Evolutionary conservation across 139 green algal species (phyloP).

Genomic region (Chlorella sp.): DNA sequence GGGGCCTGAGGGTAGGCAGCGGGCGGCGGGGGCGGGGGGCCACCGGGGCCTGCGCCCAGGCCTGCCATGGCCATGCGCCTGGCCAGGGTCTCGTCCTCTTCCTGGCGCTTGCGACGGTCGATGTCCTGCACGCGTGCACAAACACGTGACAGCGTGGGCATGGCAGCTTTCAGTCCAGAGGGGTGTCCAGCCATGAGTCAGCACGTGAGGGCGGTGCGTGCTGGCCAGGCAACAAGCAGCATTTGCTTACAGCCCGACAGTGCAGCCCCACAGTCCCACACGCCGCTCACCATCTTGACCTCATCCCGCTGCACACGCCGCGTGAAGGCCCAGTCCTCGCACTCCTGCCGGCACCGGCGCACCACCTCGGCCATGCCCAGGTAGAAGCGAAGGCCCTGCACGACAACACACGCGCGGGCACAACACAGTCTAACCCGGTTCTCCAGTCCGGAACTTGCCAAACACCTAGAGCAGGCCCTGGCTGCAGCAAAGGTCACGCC

Average conservation of each 20-base stretch:
- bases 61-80: conserved; percentile 16
- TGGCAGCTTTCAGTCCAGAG: too few species aligned
- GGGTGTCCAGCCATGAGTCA: too few species aligned
- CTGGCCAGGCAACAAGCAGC: too few species aligned
- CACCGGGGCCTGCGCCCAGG: background rate
- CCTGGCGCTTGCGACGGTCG: background rate
- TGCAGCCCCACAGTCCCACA: too few species aligned
- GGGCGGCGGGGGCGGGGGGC: too few species aligned
- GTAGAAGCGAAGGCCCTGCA: conserved; percentile 81
- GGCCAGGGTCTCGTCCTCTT: conserved; percentile 5
- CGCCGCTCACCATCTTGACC: conserved; percentile 19
- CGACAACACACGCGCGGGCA: too few species aligned
- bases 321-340: conserved; percentile 67
- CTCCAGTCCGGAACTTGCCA: conserved; percentile 60
- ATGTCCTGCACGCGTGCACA: conserved; percentile 4
- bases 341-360: conserved; percentile 65
- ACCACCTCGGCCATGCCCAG: conserved; percentile 70
- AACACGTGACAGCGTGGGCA: too few species aligned
- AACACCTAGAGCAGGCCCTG: too few species aligned
- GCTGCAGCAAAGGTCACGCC: background rate
- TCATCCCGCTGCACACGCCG: conserved; percentile 42
- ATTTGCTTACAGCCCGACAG: too few species aligned
- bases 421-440: background rate
- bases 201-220: too few species aligned
- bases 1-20: background rate